A percentile compares a stretch with the other conserved stretches of the same genome.
Evolutionary conservation across 768 basidiomycete genomes (phyloP).

Genomic region (Termitomyces sp.): DNA sequence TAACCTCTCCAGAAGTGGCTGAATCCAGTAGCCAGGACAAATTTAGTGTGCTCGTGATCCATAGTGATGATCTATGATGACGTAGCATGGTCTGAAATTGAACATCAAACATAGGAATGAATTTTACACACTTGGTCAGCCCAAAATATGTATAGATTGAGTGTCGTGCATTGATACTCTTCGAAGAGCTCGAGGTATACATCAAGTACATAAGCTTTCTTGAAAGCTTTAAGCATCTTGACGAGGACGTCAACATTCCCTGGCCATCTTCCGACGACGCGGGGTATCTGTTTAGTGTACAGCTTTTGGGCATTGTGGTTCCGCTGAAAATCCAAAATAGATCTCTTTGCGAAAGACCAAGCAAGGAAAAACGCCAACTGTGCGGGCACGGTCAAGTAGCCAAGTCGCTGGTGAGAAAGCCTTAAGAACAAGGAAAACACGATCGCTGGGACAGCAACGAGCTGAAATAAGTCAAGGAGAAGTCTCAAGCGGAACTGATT

Average conservation of each 20-base stretch:
- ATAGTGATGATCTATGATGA: conserved; percentile 61
- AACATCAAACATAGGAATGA: not conserved
- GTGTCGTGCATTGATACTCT: conserved; percentile 65
- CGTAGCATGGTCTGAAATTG: not conserved
- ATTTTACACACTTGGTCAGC: conserved; percentile 50
- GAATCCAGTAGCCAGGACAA: conserved; percentile 61
- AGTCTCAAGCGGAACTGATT: conserved; percentile 46
- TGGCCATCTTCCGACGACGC: conserved; percentile 66
- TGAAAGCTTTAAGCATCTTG: conserved; percentile 47
- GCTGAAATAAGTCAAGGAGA: conserved; percentile 37
- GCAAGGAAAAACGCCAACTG: conserved; percentile 37
- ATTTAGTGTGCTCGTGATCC: conserved; percentile 68
- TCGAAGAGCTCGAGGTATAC: conserved; percentile 63
- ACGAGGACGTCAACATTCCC: conserved; percentile 73
- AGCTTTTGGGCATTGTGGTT: conserved; percentile 39
- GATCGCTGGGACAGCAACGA: conserved; percentile 36
- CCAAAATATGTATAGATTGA: conserved; percentile 69
- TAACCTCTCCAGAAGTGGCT: conserved; percentile 62
- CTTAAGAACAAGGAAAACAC: conserved; percentile 26
- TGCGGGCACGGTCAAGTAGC: conserved; percentile 29
- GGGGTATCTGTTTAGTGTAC: conserved; percentile 48
- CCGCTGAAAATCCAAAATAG: conserved; percentile 31
- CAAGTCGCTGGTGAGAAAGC: conserved; percentile 25
- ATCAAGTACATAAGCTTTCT: conserved; percentile 56
- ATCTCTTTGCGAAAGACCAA: conserved; percentile 31